These are phyloP conservation scores for Phytophthora cryptogea DNA, from an alignment of 352 stramenopile genomes.

Conservation along the genomic window DNA sequence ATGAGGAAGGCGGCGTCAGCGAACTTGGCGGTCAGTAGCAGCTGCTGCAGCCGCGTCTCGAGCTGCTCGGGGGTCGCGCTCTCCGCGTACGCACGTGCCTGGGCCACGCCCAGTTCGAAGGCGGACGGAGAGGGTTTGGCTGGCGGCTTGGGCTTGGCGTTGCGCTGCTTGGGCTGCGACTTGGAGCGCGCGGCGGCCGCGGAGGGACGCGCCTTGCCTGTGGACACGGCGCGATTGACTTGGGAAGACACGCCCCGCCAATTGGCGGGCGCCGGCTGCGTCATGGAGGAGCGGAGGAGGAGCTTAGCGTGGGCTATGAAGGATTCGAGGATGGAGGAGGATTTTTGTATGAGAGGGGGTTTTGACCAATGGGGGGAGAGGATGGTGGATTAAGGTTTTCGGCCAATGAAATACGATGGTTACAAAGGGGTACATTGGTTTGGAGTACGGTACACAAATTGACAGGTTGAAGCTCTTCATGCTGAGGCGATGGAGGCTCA, in stretches of 20 bases:
- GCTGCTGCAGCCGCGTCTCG: constrained; percentile 57
- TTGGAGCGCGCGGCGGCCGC: constrained; percentile 33
- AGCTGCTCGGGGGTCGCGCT: constrained; percentile 53
- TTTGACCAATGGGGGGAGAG: constrained; percentile 6
- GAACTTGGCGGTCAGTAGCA: constrained; percentile 52
- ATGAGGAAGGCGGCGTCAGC: constrained; percentile 77
- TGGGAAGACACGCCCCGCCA: constrained; percentile 34
- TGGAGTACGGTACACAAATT: constrained; percentile 17
- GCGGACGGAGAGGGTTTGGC: constrained; percentile 20
- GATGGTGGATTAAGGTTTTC: background rate
- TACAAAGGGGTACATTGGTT: constrained; percentile 9
- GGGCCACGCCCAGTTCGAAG: constrained; percentile 43
- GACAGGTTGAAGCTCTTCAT: background rate
- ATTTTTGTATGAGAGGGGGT: constrained; percentile 4
- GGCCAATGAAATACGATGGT: constrained; percentile 15
- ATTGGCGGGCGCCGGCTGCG: constrained; percentile 38
- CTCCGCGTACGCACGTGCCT: constrained; percentile 33
- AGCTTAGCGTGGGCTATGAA: background rate
- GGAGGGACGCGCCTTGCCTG: constrained; percentile 19
- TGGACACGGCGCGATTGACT: constrained; percentile 11
- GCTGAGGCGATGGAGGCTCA: constrained; percentile 18
- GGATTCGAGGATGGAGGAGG: constrained; percentile 11
- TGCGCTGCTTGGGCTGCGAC: constrained; percentile 63
- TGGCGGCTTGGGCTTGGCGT: constrained; percentile 28
- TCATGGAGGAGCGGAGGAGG: constrained; percentile 21